A percentile compares a stretch with the other conserved stretches of the same genome.
These are phyloP conservation scores for Lagerstroemia speciosa DNA, from an alignment of 345 rosid genomes.

Conservation along the genomic window DNA sequence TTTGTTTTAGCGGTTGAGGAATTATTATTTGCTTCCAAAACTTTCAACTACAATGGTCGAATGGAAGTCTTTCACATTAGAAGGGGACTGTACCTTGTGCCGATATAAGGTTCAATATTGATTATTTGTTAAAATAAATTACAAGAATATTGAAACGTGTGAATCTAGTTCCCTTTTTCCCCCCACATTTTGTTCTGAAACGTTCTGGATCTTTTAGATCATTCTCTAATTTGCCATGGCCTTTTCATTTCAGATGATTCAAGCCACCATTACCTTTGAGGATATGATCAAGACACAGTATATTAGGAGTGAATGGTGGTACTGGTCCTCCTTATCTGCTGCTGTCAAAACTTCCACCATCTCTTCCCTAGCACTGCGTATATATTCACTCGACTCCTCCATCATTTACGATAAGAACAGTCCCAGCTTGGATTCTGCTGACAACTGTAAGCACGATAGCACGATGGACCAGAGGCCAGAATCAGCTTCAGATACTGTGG, in stretches of 20 bases:
- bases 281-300: constrained; percentile 76
- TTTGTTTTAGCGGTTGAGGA: not conserved
- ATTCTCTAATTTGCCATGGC: not conserved
- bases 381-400: constrained; percentile 75
- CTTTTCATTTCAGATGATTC: constrained; percentile 61
- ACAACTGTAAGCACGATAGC: constrained; percentile 27
- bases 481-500: constrained; percentile 36
- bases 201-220: not conserved
- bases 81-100: not conserved
- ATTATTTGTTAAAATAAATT: not conserved
- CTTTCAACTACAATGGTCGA: not conserved
- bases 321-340: constrained; percentile 94
- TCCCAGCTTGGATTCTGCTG: constrained; percentile 25
- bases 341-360: constrained; percentile 74
- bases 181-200: not conserved
- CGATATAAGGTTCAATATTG: not conserved
- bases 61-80: not conserved
- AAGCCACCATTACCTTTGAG: constrained; percentile 72
- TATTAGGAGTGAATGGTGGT: constrained; percentile 94
- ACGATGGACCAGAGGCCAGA: constrained; percentile 27
- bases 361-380: constrained; percentile 71
- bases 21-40: no score
- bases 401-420: constrained; percentile 53
- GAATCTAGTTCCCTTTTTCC: not conserved
- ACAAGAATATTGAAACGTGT: not conserved